Percentiles rank a stretch among this genome's conserved stretches.
These are phyloP conservation scores for Yamadazyma sp. DNA, from an alignment of 1,139 yeast species.

Conservation along the genomic window DNA sequence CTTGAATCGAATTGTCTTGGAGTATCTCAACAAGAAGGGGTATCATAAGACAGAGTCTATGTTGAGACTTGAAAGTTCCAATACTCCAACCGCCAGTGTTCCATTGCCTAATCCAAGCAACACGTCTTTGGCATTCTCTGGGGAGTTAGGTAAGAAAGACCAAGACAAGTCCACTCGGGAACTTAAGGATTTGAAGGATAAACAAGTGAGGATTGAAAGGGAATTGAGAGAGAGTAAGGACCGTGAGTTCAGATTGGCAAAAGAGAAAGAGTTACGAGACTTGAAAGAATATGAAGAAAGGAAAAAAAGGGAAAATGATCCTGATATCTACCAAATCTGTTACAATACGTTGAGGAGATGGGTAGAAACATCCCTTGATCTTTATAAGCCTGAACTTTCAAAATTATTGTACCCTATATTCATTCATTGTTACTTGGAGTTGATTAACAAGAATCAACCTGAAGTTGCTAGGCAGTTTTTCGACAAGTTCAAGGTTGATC, in stretches of 20 bases:
- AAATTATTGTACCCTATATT: constrained; percentile 86
- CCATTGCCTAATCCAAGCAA: constrained; percentile 49
- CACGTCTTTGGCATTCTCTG: constrained; percentile 43
- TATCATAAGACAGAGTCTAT: constrained; percentile 92
- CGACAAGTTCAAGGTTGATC: constrained; percentile 73
- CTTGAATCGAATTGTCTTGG: constrained; percentile 85
- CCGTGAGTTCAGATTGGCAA: constrained; percentile 40
- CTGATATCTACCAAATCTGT: constrained; percentile 73
- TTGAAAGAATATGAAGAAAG: constrained; percentile 40
- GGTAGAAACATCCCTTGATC: constrained; percentile 89
- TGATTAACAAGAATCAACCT: constrained; percentile 62
- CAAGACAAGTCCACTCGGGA: constrained; percentile 34
- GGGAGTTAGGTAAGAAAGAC: constrained; percentile 28
- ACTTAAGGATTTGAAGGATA: constrained; percentile 42
- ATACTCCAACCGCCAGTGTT: constrained; percentile 59
- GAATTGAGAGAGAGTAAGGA: constrained; percentile 43
- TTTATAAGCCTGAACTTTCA: constrained; percentile 86
- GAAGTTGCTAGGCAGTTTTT: constrained; percentile 72
- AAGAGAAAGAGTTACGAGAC: constrained; percentile 44
- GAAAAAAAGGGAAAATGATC: constrained; percentile 50
- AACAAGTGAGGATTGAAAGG: constrained; percentile 34
- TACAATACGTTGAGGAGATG: constrained; percentile 79
- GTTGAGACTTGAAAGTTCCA: constrained; percentile 83
- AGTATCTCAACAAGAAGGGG: constrained; percentile 90
- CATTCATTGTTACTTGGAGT: constrained; percentile 81